Evolutionary conservation across 306 rosid genomes (phyloP).

Genomic region (Trifolium subterraneum): DNA sequence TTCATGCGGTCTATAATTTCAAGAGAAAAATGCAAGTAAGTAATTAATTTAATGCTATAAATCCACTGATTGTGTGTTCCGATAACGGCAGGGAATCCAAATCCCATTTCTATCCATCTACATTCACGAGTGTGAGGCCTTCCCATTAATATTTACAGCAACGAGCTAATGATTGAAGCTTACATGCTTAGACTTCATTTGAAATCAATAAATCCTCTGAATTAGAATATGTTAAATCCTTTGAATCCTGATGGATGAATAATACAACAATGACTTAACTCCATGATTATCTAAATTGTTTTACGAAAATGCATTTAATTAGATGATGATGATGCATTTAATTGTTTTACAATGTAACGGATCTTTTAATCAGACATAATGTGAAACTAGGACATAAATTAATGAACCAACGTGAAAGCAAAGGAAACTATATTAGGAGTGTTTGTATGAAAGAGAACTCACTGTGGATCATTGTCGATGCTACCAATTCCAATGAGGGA

Average conservation of each 20-base stretch:
- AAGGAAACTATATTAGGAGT: slow-evolving; percentile 6
- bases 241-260: no score
- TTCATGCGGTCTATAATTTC: not conserved
- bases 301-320: slow-evolving; percentile 6
- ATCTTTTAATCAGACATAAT: slow-evolving; percentile 26
- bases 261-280: not conserved
- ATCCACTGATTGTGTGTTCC: not conserved
- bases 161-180: slow-evolving; percentile 7
- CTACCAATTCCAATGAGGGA: slow-evolving; percentile 56
- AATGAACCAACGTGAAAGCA: not conserved
- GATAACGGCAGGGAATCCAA: not conserved
- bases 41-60: not conserved
- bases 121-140: slow-evolving; percentile 1
- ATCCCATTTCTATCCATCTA: not conserved
- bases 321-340: not conserved
- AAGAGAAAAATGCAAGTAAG: not conserved
- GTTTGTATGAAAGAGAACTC: slow-evolving; percentile 52
- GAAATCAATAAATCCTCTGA: no score
- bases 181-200: slow-evolving; percentile 14
- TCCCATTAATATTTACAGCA: slow-evolving; percentile 4
- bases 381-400: slow-evolving; percentile 3
- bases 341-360: slow-evolving; percentile 2
- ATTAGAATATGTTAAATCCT: no score
- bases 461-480: slow-evolving; percentile 50
- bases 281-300: slow-evolving; percentile 22